Evolutionary conservation across 305 asterid species (phyloP).

Genomic region (Fraxinus paxiana): DNA sequence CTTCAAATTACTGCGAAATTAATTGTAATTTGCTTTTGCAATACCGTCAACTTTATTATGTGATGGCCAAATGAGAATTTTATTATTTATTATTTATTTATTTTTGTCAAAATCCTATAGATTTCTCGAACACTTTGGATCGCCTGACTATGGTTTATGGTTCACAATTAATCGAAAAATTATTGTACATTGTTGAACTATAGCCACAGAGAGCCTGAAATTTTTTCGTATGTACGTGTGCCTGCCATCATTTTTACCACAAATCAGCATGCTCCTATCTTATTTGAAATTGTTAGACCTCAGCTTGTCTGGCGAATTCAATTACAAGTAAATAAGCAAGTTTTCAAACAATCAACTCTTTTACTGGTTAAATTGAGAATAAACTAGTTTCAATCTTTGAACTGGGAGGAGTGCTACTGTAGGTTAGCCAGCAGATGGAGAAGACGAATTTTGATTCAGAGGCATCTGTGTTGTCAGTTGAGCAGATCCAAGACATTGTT

Average conservation of each 20-base stretch:
- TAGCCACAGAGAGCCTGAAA: not conserved
- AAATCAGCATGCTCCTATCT: not conserved
- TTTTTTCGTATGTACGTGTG: not conserved
- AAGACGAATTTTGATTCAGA: slow-evolving; percentile 53
- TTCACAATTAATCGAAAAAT: not conserved
- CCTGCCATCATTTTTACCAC: not conserved
- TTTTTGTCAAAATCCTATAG: not conserved
- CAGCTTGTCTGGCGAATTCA: not conserved
- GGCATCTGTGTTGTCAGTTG: slow-evolving; percentile 60
- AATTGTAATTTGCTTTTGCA: slow-evolving; percentile 2
- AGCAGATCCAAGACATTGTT: slow-evolving; percentile 63
- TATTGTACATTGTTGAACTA: not conserved
- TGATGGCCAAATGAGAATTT: not conserved
- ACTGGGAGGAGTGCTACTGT: slow-evolving; percentile 17
- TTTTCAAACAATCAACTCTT: not conserved
- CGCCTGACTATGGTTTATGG: not conserved
- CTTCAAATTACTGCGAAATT: not conserved
- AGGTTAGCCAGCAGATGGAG: slow-evolving; percentile 78
- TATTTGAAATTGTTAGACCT: not conserved
- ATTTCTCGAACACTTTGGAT: not conserved
- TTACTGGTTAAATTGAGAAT: not conserved
- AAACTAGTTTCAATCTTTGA: not conserved
- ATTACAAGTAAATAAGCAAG: not conserved
- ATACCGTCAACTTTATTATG: slow-evolving; percentile 2
- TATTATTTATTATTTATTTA: too few species aligned